phyloP scores from a whole-genome alignment of 1,139 yeast species.

The Geotrichum fermentans region DNA sequence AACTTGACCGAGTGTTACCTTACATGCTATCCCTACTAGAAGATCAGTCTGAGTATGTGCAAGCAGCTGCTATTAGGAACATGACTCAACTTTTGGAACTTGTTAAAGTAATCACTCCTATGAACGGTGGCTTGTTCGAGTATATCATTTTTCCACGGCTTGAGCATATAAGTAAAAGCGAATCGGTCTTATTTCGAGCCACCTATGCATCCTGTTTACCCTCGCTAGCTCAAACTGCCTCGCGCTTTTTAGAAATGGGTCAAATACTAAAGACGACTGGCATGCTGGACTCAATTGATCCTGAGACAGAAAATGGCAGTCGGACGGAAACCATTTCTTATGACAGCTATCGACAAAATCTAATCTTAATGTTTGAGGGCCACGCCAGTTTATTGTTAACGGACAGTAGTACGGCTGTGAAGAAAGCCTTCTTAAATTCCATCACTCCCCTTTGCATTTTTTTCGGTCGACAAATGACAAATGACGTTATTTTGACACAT shows the following conservation, averaged over 20 bases:
- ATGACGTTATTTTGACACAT: conserved; percentile 84
- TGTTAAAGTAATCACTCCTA: conserved; percentile 65
- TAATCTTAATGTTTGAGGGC: conserved; percentile 54
- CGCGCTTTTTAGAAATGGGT: conserved; percentile 62
- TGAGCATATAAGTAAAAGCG: conserved; percentile 41
- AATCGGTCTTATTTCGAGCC: conserved; percentile 51
- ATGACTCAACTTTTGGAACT: conserved; percentile 53
- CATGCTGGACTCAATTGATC: conserved; percentile 37
- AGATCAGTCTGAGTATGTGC: conserved; percentile 54
- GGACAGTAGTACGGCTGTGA: conserved; percentile 61
- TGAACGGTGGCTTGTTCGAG: conserved; percentile 69
- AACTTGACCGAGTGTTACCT: conserved; percentile 81
- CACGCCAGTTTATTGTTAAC: conserved; percentile 63
- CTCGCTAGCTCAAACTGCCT: conserved; percentile 56
- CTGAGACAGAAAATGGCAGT: conserved; percentile 42
- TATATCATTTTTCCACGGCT: conserved; percentile 80
- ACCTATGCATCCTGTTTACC: conserved; percentile 74
- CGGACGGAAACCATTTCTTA: conserved; percentile 36
- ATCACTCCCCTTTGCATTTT: conserved; percentile 73
- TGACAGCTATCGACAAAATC: conserved; percentile 28
- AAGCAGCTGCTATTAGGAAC: conserved; percentile 41
- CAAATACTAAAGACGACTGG: conserved; percentile 49
- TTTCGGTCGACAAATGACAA: conserved; percentile 82
- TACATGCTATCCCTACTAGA: conserved; percentile 57
- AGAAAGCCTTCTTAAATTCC: conserved; percentile 61